Conservation (phyloP, 805 yeast genomes). For the Starmerella potacharoeniae region DNA sequence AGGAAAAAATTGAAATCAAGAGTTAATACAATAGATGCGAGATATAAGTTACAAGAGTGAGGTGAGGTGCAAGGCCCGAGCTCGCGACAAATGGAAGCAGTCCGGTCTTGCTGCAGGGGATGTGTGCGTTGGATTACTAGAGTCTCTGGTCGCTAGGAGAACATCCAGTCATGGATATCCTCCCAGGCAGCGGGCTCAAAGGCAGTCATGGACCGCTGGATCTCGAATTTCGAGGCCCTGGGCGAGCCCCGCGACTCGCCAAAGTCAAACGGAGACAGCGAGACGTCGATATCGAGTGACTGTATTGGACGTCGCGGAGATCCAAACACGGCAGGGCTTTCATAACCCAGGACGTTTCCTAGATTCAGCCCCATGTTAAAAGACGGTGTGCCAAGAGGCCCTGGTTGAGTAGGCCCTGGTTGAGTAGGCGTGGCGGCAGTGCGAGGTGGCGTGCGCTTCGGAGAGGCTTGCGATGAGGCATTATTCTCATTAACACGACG, state of each 20-base stretch:
- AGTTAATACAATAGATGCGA: not conserved
- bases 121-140: no score
- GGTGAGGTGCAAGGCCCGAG: not conserved
- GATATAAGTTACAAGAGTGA: not conserved
- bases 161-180: slow-evolving; percentile 23
- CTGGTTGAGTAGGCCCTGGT: not conserved
- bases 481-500: not conserved
- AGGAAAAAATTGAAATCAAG: not conserved
- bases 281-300: slow-evolving; percentile 4
- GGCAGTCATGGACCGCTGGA: slow-evolving; percentile 21
- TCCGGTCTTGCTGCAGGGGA: no score
- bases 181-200: slow-evolving; percentile 23
- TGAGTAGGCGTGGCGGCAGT: not conserved
- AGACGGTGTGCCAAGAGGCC: not conserved
- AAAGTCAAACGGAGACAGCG: slow-evolving; percentile 11
- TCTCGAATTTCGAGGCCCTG: slow-evolving; percentile 14
- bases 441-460: not conserved
- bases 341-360: slow-evolving; percentile 9
- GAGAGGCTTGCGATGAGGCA: not conserved
- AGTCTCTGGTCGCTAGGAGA: not conserved
- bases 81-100: no score
- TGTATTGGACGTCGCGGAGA: slow-evolving; percentile 14
- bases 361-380: not conserved
- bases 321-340: slow-evolving; percentile 14
- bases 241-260: slow-evolving; percentile 19